Evolutionary conservation across 73 alveolate species (phyloP), one percentile per base, ranked within the genome.

Genomic region (Paramecium primaurelia): DNA sequence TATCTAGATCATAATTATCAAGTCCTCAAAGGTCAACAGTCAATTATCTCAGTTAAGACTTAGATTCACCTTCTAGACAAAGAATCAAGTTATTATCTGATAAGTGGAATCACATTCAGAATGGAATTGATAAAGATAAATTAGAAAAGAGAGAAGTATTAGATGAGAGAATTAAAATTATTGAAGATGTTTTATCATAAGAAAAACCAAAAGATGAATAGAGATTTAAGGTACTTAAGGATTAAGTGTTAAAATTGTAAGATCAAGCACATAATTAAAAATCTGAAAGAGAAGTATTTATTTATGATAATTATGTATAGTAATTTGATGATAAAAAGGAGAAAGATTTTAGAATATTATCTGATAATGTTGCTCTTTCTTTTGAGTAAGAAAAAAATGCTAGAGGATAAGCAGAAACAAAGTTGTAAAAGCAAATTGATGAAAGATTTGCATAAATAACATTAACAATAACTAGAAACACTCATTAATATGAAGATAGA

Each of bases 91-190:
- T 80, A 26, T 64, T 80, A 20, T 80, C 91, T 45, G 91, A 80
- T 44, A 80, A 80, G 30, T 80, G 91, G 91, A 80, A 80, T 80
- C 91, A 80, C 54, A 80, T 80, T 49, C 30, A 80, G 75, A 80
- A 80, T 80, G 91, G 91, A 80, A 80, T 80, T 47, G 91, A 80
- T 47, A 80, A 80, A 16, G 91, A 80, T 80, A 80, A 80, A 64
- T 36, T 80, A 18, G 91, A 80, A 28, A 80, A 80, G 49, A 80
- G 91, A 28, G 91, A 80, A 47, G 91, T 80, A 9, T 26, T 80
- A 26, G 91, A 80, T 0, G 91, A 80, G 45, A 80, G 91, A 80
- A 80, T 80, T 10, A 80, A 80, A 80, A 80, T 80, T 1, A 80
- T 80, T 28, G 91, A 80, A 47, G 91, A 80, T 80, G 91, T 80